Base-by-base conservation (phyloP, 768 basidiomycete species). In the Phaeolepiota aurea region DNA sequence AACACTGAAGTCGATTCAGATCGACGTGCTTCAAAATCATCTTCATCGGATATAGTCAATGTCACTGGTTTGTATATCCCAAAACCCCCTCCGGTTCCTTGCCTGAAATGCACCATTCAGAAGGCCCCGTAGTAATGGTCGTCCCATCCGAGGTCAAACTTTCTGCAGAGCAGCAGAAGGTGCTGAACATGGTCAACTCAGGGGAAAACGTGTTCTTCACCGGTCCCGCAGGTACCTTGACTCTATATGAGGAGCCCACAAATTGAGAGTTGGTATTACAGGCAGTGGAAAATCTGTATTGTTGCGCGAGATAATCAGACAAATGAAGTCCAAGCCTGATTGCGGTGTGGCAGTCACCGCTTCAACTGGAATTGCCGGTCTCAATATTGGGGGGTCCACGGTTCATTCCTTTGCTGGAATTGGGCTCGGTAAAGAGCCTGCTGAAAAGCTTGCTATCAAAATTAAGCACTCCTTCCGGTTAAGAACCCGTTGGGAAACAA, bases 231-330 rank as follows among this genome's bases (percentile, higher is more conserved):
- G 87, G 87, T 80, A n/a, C n/a, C n/a, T 58, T 14, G 18, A n/a
- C 7, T 35, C 33, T 14, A n/a, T n/a, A n/a, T n/a, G n/a, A n/a
- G n/a, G n/a, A n/a, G n/a, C n/a, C n/a, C n/a, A n/a, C n/a, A n/a
- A n/a, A n/a, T n/a, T n/a, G n/a, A n/a, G n/a, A n/a, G n/a, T n/a
- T n/a, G 19, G n/a, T 28, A 28, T 28, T 22, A 18, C 38, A 79
- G 79, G 79, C 18, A 90, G 88, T 1, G 88, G 88, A 19, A 92
- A 92, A 59, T 90, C 88, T 0, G 81, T 90, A 4, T 62, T 90
- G 0, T 63, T 92, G 12, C 70, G 83, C 3, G 78, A 81, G 51
- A 86, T 92, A 44, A 89, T 92, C 44, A 16, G 51, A 52, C 21
- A 66, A 69, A 32, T 66, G 52, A 48, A 64, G 44, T 54, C 55